A percentile compares a stretch with the other conserved stretches of the same genome.
Conservation (phyloP, 306 rosid species). For the Rosa chinensis region DNA sequence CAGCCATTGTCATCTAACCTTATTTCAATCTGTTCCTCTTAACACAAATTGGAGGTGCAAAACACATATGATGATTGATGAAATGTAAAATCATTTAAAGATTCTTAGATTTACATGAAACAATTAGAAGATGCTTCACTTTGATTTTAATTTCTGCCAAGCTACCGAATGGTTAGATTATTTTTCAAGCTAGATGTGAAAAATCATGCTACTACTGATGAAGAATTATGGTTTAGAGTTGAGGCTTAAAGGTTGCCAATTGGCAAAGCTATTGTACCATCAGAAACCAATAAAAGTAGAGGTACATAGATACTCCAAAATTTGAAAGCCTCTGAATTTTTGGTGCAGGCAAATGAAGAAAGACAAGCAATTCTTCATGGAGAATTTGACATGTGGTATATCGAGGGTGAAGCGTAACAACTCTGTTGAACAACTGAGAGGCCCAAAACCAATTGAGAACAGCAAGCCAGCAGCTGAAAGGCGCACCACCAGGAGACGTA, state of each 20-base stretch:
- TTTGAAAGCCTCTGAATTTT: neutral
- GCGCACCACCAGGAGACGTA: constrained; percentile 2
- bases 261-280: neutral
- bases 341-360: constrained; percentile 58
- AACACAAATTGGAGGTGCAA: neutral
- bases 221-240: neutral
- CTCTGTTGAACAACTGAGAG: constrained; percentile 42
- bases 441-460: constrained; percentile 26
- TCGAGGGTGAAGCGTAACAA: constrained; percentile 46
- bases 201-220: neutral
- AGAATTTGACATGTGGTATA: constrained; percentile 46
- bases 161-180: neutral
- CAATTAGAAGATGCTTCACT: neutral
- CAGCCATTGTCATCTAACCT: neutral
- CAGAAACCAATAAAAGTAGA: neutral
- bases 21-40: neutral
- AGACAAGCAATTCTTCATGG: constrained; percentile 45
- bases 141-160: neutral
- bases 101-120: neutral
- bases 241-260: neutral
- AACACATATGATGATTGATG: neutral
- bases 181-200: neutral
- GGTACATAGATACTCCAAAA: neutral
- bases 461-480: constrained; percentile 10
- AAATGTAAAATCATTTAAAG: neutral